Evolutionary conservation across 2,329 filamentous ascomycete species (phyloP), one percentile per base, ranked within the genome.

Genomic region (Talaromyces atroroseus): DNA sequence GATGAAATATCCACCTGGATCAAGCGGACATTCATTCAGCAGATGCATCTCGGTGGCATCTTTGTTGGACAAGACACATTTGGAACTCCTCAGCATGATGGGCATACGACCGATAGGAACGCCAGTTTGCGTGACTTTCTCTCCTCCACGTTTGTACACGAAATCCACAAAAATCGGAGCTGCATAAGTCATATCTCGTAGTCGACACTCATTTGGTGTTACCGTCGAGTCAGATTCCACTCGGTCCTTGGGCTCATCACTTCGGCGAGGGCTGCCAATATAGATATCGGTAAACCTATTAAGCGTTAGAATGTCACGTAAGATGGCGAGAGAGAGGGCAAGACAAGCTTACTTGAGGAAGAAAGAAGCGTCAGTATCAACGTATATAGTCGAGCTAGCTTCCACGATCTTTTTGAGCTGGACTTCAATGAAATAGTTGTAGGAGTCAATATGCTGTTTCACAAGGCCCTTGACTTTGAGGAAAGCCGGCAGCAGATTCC

Each of bases 371-470:
- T 97, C 91, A 47, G 94, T 89, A 78, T 97, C 92, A 73, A 92
- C 96, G 63, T 88, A 85, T 61, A 99, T 89, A 42, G 85, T 87
- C 49, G 88, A 86, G 71, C 96, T 97, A 52, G 92, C 89, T 69
- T 90, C 86, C 63, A 99, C 88, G 64, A 99, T 99, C 66, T 96
- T 92, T 76, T 96, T 96, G 71, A 99, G 86, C 70, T 97, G 92
- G 56, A 95, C 88, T 65, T 99, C 90, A 63, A 96, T 88, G 66
- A 99, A 97, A 76, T 94, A 96, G 76, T 99, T 96, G 80, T 95
- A 99, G 23, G 94, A 97, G 77, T 99, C 95, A 68, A 96, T 92
- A 72, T 96, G 92, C 78, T 97, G 92, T 74, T 96, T 96, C 53
- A 96, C 92, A 57, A 96, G 79, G 57, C 92, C 92, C 75, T 99